These are phyloP conservation scores for Bassia scoparia DNA, from an alignment of 148 eudicot species.

Conservation along the genomic window DNA sequence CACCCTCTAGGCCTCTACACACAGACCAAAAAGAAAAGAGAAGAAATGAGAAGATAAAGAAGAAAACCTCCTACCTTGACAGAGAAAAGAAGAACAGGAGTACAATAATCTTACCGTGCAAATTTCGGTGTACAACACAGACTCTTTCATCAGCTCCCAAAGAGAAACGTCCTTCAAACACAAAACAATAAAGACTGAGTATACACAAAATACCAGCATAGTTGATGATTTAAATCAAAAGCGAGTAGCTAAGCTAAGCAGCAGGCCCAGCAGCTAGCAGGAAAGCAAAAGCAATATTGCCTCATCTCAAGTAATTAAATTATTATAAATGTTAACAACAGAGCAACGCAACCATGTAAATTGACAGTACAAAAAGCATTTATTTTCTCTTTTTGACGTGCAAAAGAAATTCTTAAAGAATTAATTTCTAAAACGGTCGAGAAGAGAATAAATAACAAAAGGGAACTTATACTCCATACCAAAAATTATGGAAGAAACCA, in stretches of 20 bases:
- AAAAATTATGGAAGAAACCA: background rate
- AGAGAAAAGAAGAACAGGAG: background rate
- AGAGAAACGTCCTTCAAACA: slow-evolving; percentile 72
- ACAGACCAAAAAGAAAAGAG: too few relatives aligned
- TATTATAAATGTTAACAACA: background rate
- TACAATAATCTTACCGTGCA: slow-evolving; percentile 45
- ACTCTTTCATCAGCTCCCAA: slow-evolving; percentile 70
- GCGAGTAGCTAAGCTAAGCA: background rate
- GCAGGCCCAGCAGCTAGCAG: background rate
- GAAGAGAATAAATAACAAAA: background rate
- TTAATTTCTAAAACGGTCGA: background rate
- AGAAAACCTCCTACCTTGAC: background rate
- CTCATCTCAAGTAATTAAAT: background rate
- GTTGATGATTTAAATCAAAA: background rate
- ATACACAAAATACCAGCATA: background rate
- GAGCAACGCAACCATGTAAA: background rate
- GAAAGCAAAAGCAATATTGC: background rate
- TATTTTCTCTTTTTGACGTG: background rate
- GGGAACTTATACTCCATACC: background rate
- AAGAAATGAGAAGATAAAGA: background rate
- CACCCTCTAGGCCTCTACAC: too few relatives aligned
- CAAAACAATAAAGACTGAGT: slow-evolving; percentile 8
- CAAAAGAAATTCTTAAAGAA: background rate
- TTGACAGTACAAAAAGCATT: background rate
- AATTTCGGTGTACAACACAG: slow-evolving; percentile 59